phyloP scores from a whole-genome alignment of 2,329 filamentous ascomycete genomes.

The Fusarium penzigii region DNA sequence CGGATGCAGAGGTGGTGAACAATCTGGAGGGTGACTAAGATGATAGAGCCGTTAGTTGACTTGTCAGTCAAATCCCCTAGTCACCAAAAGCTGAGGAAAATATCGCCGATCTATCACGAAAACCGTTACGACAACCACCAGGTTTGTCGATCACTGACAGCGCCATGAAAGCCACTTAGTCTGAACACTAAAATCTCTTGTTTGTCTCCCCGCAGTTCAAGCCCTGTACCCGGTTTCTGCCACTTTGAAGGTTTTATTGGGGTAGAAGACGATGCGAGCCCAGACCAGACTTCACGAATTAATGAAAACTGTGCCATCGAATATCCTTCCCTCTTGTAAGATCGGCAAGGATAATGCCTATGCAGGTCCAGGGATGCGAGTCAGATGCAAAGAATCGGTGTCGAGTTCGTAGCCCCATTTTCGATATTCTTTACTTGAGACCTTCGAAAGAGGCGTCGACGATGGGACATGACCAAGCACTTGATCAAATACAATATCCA shows the following conservation, averaged over 20 bases:
- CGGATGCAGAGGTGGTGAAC: no score
- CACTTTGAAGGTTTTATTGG: not conserved
- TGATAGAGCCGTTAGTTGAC: not conserved
- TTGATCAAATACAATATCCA: no score
- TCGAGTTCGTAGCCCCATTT: no score
- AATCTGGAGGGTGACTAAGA: no score
- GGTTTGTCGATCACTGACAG: not conserved
- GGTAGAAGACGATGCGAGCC: not conserved
- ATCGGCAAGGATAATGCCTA: not conserved
- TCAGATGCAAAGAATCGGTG: not conserved
- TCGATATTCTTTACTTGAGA: no score
- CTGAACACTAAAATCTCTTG: not conserved
- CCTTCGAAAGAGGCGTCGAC: no score
- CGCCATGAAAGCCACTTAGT: not conserved
- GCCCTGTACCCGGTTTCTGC: not conserved
- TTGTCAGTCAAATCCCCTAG: not conserved
- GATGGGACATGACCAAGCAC: no score
- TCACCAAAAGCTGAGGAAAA: not conserved
- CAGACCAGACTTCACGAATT: not conserved
- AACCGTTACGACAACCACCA: not conserved
- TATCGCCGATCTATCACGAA: not conserved
- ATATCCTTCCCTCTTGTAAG: not conserved
- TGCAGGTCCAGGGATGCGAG: not conserved
- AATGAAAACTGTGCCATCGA: not conserved
- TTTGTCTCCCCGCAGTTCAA: not conserved